phyloP scores from a whole-genome alignment of 495 filamentous ascomycete genomes.

The Trichoderma erinaceum region DNA sequence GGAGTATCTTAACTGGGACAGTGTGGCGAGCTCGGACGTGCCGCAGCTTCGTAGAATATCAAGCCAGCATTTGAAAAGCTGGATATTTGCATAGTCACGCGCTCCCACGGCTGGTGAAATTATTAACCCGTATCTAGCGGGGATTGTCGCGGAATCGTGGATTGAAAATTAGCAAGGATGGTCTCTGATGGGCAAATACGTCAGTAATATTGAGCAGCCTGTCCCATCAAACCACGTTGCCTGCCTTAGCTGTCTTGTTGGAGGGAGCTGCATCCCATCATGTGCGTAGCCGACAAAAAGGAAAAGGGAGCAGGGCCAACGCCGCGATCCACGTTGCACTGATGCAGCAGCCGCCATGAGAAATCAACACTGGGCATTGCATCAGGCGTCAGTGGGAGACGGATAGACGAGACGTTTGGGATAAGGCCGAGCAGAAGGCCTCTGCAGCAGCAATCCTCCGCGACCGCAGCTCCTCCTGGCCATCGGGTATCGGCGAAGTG shows the following conservation, averaged over 20 bases:
- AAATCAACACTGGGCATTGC: not conserved
- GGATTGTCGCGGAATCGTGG: not conserved
- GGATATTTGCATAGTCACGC: too few relatives aligned
- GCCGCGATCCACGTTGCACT: not conserved
- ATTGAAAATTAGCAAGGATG: not conserved
- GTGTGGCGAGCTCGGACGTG: too few relatives aligned
- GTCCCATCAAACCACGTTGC: not conserved
- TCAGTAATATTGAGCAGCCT: not conserved
- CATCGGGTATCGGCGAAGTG: not conserved
- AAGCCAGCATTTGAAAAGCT: too few relatives aligned
- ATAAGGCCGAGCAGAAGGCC: not conserved
- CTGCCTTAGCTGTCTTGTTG: not conserved
- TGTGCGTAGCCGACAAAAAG: not conserved
- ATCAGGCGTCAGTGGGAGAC: not conserved
- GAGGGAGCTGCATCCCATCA: not conserved
- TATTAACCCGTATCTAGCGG: not conserved
- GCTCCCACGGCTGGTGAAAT: too few relatives aligned
- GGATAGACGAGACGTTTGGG: not conserved
- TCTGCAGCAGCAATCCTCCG: not conserved
- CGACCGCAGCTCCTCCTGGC: not conserved
- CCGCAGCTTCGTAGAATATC: too few relatives aligned
- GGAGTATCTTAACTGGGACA: not conserved
- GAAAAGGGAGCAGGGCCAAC: not conserved
- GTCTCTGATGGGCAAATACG: not conserved
- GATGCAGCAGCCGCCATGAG: not conserved